Evolutionary conservation across 768 basidiomycete genomes (phyloP).

Genomic region (Kwoniella shandongensis): DNA sequence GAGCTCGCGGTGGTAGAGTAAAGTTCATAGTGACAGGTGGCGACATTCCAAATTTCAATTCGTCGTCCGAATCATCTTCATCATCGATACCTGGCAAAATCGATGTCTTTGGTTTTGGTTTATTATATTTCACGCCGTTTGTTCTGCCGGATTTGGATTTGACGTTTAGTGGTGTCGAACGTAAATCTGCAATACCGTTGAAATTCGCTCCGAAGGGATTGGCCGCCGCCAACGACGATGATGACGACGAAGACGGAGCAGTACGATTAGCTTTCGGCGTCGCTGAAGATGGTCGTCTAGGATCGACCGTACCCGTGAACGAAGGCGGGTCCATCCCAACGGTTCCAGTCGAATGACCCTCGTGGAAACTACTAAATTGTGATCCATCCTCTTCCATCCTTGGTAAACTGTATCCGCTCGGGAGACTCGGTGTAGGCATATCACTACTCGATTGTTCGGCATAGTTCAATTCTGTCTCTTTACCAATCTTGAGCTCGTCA

Average conservation of each 20-base stretch:
- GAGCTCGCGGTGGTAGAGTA: conserved; percentile 53
- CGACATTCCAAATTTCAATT: conserved; percentile 56
- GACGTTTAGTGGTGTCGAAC: conserved; percentile 54
- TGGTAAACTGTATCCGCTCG: conserved; percentile 34
- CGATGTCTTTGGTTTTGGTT: conserved; percentile 18
- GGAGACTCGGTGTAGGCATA: conserved; percentile 38
- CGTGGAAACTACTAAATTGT: conserved; percentile 4
- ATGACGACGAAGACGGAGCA: background rate
- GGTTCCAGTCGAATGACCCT: conserved; percentile 29
- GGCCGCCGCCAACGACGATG: background rate
- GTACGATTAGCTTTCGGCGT: conserved; percentile 14
- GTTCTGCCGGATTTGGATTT: conserved; percentile 56
- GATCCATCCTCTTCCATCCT: conserved; percentile 6
- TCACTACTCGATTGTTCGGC: conserved; percentile 5
- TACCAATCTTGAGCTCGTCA: conserved; percentile 39
- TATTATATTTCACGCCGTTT: conserved; percentile 40
- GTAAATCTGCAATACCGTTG: conserved; percentile 72
- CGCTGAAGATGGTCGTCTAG: conserved; percentile 6
- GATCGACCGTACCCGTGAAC: background rate
- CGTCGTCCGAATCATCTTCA: conserved; percentile 55
- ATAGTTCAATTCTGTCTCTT: conserved; percentile 5
- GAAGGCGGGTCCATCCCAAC: conserved; percentile 17
- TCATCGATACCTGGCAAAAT: conserved; percentile 41
- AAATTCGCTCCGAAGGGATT: conserved; percentile 55
- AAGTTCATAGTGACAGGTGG: conserved; percentile 63